These are phyloP conservation scores for Ganoderma sinense DNA, from an alignment of 1,284 basidiomycete genomes.

Conservation along the genomic window DNA sequence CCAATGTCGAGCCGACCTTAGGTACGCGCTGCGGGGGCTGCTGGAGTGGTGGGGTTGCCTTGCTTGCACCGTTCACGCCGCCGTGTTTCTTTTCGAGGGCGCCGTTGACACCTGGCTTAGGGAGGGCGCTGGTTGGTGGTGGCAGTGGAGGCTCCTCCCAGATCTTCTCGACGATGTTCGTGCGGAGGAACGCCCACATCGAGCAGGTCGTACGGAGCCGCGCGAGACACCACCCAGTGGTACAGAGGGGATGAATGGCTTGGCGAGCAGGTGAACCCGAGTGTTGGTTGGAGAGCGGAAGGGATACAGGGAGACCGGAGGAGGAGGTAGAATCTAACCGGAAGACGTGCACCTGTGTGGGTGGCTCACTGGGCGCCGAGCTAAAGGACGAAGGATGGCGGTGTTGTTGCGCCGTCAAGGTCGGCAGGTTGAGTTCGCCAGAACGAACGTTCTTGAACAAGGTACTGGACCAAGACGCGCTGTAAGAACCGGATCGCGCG, in stretches of 20 bases:
- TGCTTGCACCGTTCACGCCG: background rate
- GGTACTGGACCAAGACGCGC: slow-evolving; percentile 59
- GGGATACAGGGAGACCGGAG: slow-evolving; percentile 39
- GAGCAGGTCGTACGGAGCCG: slow-evolving; percentile 89
- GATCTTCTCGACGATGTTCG: slow-evolving; percentile 81
- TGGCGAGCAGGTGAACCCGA: slow-evolving; percentile 31
- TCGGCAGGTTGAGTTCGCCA: slow-evolving; percentile 39
- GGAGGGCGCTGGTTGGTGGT: slow-evolving; percentile 39
- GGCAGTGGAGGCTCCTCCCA: slow-evolving; percentile 75
- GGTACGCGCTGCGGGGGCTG: slow-evolving; percentile 38
- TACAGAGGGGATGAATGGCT: slow-evolving; percentile 73
- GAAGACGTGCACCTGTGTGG: slow-evolving; percentile 65
- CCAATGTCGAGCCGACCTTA: slow-evolving; percentile 37
- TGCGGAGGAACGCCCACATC: slow-evolving; percentile 90
- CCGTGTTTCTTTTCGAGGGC: slow-evolving; percentile 27
- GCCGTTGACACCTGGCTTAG: slow-evolving; percentile 28
- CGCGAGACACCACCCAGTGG: slow-evolving; percentile 79
- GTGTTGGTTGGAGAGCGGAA: slow-evolving; percentile 36
- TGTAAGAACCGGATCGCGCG: slow-evolving; percentile 37
- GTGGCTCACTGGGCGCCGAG: slow-evolving; percentile 40
- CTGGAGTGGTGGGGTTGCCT: slow-evolving; percentile 33
- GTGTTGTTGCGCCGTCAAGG: slow-evolving; percentile 19
- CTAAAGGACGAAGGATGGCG: slow-evolving; percentile 36
- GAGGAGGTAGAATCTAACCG: slow-evolving; percentile 50
- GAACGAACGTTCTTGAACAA: slow-evolving; percentile 62